Percentiles rank a stretch among this genome's conserved stretches.
phyloP scores from a whole-genome alignment of 2,329 filamentous ascomycete species.

The Hirsutella thompsonii region DNA sequence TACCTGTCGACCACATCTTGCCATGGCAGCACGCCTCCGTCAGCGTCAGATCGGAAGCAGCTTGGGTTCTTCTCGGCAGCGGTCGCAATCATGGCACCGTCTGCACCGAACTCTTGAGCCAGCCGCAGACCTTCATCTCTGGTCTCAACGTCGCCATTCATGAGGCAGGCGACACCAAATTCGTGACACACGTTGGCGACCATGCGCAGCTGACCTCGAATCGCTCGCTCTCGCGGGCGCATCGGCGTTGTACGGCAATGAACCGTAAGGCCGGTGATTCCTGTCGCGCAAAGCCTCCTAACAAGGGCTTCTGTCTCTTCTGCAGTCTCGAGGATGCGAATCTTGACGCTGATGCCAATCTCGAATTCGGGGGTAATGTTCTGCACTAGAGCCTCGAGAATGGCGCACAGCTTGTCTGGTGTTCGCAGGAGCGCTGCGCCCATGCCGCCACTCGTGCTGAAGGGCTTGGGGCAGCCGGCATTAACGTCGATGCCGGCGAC shows the following conservation, averaged over 20 bases:
- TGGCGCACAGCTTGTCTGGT: conserved; percentile 71
- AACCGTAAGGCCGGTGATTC: conserved; percentile 83
- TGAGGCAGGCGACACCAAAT: conserved; percentile 79
- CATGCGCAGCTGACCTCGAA: conserved; percentile 77
- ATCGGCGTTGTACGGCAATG: conserved; percentile 96
- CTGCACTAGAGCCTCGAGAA: conserved; percentile 69
- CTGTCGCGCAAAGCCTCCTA: conserved; percentile 64
- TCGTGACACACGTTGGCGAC: conserved; percentile 68
- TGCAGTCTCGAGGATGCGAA: conserved; percentile 68
- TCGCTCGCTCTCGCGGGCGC: conserved; percentile 78
- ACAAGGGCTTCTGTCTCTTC: conserved; percentile 70
- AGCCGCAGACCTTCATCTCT: conserved; percentile 61
- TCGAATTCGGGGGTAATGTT: conserved; percentile 65
- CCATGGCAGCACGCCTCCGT: conserved; percentile 66
- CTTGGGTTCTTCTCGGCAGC: conserved; percentile 84
- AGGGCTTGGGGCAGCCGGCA: conserved; percentile 95
- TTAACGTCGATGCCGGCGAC: conserved; percentile 95
- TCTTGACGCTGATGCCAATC: conserved; percentile 96
- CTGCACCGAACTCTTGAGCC: conserved; percentile 67
- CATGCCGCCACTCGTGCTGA: conserved; percentile 90
- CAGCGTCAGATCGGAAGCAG: conserved; percentile 58
- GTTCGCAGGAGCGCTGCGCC: conserved; percentile 79
- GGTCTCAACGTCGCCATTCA: conserved; percentile 84
- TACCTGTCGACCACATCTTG: conserved; percentile 66
- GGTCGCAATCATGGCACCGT: conserved; percentile 95